Percentiles rank a stretch among this genome's conserved stretches.
phyloP scores from a whole-genome alignment of 345 rosid species.

The Hirschfeldia incana region DNA sequence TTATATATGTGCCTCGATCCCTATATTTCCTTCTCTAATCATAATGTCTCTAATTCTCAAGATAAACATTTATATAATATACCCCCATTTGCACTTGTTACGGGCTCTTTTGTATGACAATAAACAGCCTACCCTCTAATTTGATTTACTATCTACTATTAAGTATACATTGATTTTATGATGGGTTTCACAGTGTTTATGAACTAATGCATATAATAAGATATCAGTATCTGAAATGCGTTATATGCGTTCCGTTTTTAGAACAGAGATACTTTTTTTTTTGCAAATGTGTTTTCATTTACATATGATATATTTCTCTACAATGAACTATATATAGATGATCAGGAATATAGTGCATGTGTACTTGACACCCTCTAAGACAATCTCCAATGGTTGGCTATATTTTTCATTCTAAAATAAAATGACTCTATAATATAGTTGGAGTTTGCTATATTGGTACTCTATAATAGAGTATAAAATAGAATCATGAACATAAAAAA shows the following conservation, averaged over 20 bases:
- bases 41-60: slow-evolving; percentile 27
- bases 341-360: slow-evolving; percentile 7
- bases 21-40: slow-evolving; percentile 26
- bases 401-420: no score
- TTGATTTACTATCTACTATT: slow-evolving; percentile 11
- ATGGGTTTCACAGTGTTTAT: background rate
- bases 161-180: background rate
- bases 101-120: background rate
- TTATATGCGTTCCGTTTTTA: background rate
- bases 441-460: no score
- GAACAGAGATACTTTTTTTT: background rate
- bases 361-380: slow-evolving; percentile 18
- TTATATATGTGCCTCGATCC: slow-evolving; percentile 28
- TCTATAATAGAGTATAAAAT: no score
- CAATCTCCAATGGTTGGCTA: no score
- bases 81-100: background rate
- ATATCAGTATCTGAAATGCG: background rate
- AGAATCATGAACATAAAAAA: no score
- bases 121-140: background rate
- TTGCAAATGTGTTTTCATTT: background rate
- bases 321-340: background rate
- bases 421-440: no score
- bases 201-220: background rate
- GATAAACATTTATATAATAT: background rate
- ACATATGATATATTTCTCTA: background rate